phyloP scores from a whole-genome alignment of 495 filamentous ascomycete genomes.

The Talaromyces nanjingensis region DNA sequence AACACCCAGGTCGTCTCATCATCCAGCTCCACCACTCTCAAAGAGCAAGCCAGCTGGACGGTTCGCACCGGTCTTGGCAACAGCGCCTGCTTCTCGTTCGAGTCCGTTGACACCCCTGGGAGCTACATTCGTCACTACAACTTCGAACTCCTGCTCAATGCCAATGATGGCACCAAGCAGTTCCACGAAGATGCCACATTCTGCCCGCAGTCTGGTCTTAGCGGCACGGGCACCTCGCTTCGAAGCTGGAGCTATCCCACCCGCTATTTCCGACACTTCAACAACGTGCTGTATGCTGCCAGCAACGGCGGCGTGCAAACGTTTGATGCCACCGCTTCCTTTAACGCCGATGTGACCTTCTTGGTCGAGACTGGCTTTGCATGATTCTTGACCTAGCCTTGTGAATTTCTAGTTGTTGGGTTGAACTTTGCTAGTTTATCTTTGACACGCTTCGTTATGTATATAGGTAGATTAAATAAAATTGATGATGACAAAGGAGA shows the following conservation, averaged over 20 bases:
- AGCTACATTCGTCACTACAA: slow-evolving; percentile 47
- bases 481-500: background rate
- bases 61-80: slow-evolving; percentile 45
- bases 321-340: slow-evolving; percentile 40
- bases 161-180: slow-evolving; percentile 43
- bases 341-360: slow-evolving; percentile 46
- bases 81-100: slow-evolving; percentile 48
- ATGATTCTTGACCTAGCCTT: slow-evolving; percentile 13
- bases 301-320: slow-evolving; percentile 45
- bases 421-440: background rate
- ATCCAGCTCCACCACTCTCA: slow-evolving; percentile 37
- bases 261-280: slow-evolving; percentile 46
- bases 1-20: slow-evolving; percentile 47
- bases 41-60: slow-evolving; percentile 47
- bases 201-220: slow-evolving; percentile 41
- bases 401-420: background rate
- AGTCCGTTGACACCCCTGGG: slow-evolving; percentile 47
- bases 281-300: slow-evolving; percentile 36
- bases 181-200: slow-evolving; percentile 51
- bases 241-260: slow-evolving; percentile 52
- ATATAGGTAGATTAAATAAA: background rate
- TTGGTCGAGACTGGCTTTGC: slow-evolving; percentile 37
- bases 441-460: background rate
- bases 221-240: slow-evolving; percentile 38
- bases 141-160: slow-evolving; percentile 38